Evolutionary conservation across 768 basidiomycete species (phyloP), one percentile per base, ranked within the genome.

Genomic region (Trametes cubensis): DNA sequence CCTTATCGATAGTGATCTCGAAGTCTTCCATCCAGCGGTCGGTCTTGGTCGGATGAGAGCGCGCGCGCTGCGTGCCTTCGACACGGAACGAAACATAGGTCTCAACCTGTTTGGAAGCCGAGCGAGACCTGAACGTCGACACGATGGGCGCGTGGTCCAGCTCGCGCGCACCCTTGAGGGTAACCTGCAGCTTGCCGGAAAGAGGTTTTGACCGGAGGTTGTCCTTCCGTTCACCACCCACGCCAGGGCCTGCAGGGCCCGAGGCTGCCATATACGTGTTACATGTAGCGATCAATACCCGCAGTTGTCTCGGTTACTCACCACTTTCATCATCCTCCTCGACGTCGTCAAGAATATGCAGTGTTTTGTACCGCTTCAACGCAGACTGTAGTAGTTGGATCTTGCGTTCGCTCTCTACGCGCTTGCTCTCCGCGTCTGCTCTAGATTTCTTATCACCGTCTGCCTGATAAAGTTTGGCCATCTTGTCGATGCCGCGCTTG

Each of bases 11-110:
- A 0, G 88, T 82, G 61, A 99, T 93, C 75, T 96, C 94, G 64
- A 98, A 98, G 61, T 95, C 92, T 75, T 99, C 95, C 72, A 94
- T 93, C 97, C 97, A 99, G 47, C 92, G 88, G 76, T 98, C 97
- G 28, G 90, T 97, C 61, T 94, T 88, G 11, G 94, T 89, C 8
- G 94, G 92, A 72, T 96, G 94, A 0, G 95, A 95, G 60, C 89
- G 87, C 5, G 94, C 96, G 15, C 92, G 83, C 68, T 95, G 92
- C 20, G 92, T 94, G 21, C 96, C 95, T 79, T 99, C 97, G 13
- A 98, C 91, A 72, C 98, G 97, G 77, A 98, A 85, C 38, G 93
- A 93, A 45, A 98, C 91, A 72, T 86, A 85, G 1, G 97, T 96
- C 73, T 99, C 97, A 60, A 84, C 77, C 62, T 88, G 85, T 69